Evolutionary conservation across 169 alveolate species (phyloP), one percentile per base, ranked within the genome.

Genomic region (Plasmodium billcollinsi): DNA sequence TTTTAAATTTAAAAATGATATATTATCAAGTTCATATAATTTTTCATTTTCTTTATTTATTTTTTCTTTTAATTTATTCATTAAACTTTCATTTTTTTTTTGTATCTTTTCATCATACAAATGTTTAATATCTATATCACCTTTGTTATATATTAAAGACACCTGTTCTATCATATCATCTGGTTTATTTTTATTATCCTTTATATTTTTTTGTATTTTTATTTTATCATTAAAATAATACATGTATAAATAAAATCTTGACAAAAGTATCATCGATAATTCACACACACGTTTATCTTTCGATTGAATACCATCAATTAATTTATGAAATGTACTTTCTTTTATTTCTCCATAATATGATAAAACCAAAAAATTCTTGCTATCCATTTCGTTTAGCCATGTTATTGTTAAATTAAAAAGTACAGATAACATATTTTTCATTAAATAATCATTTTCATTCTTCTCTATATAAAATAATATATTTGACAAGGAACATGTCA

Each of bases 321-420:
- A 43, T 65, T 45, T 66, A 15, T 14, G 54, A n/a, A 76, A 26
- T 5, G 61, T n/a, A 43, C 24, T 18, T 61, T 43, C 26, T 24
- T 39, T 61, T 24, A 61, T 45, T 39, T 61, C 49, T 18, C 29
- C 63, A 29, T 24, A 18, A 18, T 20, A 2, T 11, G 15, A 43
- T 15, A 6, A 24, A 39, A 33, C 20, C 3, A 18, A 21, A 7
- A 20, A 45, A 12, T 20, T 12, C 1, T 26, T 14, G 4, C 12
- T 6, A 61, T 74, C 74, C 21, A 50, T 69, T 26, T 54, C 43
- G 7, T 52, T 52, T 52, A 15, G 0, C 88, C 88, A 74, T 43
- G 66, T 15, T 2, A 33, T 15, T 11, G 89, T 76, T 76, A 76
- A 65, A 65, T 76, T 76, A 20, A 43, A 50, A 15, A 76, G 2